Conservation (phyloP, 2,329 filamentous ascomycete genomes). For the Aureobasidium lini region DNA sequence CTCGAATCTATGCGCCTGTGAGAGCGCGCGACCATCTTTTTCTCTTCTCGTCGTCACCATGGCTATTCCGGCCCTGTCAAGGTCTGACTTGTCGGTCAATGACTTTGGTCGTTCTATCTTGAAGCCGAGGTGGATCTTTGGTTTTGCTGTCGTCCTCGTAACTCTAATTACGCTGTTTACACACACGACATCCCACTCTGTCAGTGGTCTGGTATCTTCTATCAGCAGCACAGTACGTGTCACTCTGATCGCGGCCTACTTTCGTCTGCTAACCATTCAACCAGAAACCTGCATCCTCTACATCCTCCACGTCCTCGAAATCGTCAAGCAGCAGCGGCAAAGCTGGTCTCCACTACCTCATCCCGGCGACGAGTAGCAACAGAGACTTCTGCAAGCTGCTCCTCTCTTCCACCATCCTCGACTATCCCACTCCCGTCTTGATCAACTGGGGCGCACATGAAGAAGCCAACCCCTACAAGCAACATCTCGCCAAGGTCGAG, state of each 20-base stretch:
- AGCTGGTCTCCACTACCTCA: conserved; percentile 45
- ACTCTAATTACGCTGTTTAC: conserved; percentile 8
- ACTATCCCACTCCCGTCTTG: conserved; percentile 51
- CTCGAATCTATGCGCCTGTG: not conserved
- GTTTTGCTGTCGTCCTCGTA: conserved; percentile 1
- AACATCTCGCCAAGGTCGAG: conserved; percentile 39
- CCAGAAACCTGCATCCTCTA: not conserved
- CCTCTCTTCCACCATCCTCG: conserved; percentile 50
- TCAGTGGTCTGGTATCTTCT: not conserved
- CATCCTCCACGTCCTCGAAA: not conserved
- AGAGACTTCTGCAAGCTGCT: conserved; percentile 50
- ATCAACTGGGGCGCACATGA: conserved; percentile 36
- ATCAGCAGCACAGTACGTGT: not conserved
- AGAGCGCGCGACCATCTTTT: not conserved
- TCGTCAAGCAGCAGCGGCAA: not conserved
- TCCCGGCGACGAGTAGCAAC: conserved; percentile 43
- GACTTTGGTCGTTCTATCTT: conserved; percentile 3
- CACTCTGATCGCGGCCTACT: not conserved
- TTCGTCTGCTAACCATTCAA: not conserved
- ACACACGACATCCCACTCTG: not conserved
- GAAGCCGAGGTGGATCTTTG: conserved; percentile 9
- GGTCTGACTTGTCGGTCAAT: not conserved
- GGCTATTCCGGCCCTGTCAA: not conserved
- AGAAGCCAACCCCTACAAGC: conserved; percentile 30
- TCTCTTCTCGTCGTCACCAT: not conserved